Evolutionary conservation across 2,329 filamentous ascomycete species (phyloP), one percentile per base, ranked within the genome.

Genomic region (Claviceps fusiformis): DNA sequence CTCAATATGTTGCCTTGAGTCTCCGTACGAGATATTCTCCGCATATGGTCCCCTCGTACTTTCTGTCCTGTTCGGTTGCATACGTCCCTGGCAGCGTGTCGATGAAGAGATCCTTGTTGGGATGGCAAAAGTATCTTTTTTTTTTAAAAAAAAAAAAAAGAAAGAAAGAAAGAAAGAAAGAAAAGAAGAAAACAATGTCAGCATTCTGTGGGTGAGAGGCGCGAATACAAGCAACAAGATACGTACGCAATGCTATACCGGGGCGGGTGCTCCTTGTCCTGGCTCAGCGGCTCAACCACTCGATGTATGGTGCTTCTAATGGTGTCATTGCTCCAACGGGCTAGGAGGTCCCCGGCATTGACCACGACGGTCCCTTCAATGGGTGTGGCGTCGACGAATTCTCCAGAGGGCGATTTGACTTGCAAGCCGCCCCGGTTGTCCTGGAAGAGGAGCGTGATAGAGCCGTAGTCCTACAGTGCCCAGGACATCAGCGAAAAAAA

Each of bases 221-320:
- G n/a, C n/a, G n/a, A n/a, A 17, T 4, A 9, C 1, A 39, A 49
- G 27, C 4, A 27, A 11, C 9, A n/a, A 29, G 33, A 51, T 24
- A 74, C 78, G 65, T 62, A 96, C 62, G 90, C 91, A 65, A 96
- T 85, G 62, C 86, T 92, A 65, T 96, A 96, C 44, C 87, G 76
- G 0, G 89, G 76, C 1, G 89, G 89, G 67, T 95, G 85, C 17
- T 76, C 77, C 8, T 71, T 72, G 3, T 72, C 73, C 4, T 75
- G 76, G 17, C 75, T 73, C 0, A 88, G 87, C 2, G 91, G 91
- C 71, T 95, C 87, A 5, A 96, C 87, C 0, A 96, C 91, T 11
- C 90, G 82, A 69, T 96, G 91, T 57, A 90, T 81, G 4, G 91
- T 96, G 65, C 87, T 92, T 72, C 87, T 90, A 71, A 96, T 95